phyloP scores from a whole-genome alignment of 768 basidiomycete species.

The Boletus subparvulus region DNA sequence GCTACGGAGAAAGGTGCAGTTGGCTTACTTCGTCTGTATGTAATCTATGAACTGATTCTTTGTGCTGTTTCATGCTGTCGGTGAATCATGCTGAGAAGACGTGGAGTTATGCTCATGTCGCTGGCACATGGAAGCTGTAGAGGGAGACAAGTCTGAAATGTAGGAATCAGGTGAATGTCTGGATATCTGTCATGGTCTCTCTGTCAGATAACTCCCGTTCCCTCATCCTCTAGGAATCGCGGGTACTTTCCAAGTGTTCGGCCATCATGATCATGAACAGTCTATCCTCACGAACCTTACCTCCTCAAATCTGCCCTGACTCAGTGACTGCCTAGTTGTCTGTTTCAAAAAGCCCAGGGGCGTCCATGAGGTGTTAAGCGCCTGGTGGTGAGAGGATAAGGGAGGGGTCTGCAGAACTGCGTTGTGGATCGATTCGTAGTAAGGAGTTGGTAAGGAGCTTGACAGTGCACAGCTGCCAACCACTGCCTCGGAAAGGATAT shows the following conservation, averaged over 20 bases:
- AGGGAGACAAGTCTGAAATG: conserved; percentile 29
- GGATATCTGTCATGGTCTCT: not conserved
- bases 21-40: not conserved
- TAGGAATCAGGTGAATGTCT: not conserved
- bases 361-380: conserved; percentile 9
- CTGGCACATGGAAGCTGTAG: not conserved
- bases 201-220: not conserved
- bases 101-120: conserved; percentile 21
- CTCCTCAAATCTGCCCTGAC: conserved; percentile 33
- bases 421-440: conserved; percentile 9
- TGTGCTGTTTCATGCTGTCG: conserved; percentile 2
- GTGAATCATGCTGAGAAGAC: not conserved
- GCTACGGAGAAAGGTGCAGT: not conserved
- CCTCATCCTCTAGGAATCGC: conserved; percentile 3
- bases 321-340: not conserved
- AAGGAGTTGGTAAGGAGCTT: not conserved
- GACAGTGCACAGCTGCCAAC: not conserved
- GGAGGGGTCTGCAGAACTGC: conserved; percentile 8
- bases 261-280: not conserved
- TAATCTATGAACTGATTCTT: conserved; percentile 2
- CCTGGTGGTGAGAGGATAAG: conserved; percentile 9
- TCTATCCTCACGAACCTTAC: conserved; percentile 2
- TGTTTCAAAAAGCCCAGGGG: conserved; percentile 2
- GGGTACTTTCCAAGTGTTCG: not conserved
- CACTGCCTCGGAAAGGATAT: too few relatives aligned